These are phyloP conservation scores for Fusarium musae DNA, from an alignment of 2,329 filamentous ascomycete genomes.

Conservation along the genomic window DNA sequence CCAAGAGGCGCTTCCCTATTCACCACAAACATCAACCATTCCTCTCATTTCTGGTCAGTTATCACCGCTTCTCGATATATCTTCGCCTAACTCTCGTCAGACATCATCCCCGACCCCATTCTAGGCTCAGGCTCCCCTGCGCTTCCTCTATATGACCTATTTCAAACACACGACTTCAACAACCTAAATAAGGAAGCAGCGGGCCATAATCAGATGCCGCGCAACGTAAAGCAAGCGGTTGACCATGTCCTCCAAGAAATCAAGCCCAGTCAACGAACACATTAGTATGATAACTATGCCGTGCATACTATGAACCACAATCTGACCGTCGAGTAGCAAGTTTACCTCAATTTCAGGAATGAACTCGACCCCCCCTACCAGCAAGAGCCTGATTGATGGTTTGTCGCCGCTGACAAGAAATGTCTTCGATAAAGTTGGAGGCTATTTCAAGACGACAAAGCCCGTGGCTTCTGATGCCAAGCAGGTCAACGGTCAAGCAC, in stretches of 20 bases:
- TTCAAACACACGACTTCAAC: constrained; percentile 68
- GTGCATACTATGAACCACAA: background rate
- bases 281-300: constrained; percentile 64
- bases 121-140: constrained; percentile 67
- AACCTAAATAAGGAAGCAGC: constrained; percentile 77
- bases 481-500: constrained; percentile 51
- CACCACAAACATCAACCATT: constrained; percentile 82
- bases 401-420: constrained; percentile 61
- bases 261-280: constrained; percentile 74
- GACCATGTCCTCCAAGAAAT: constrained; percentile 81
- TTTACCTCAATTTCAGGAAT: constrained; percentile 55
- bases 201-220: constrained; percentile 67
- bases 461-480: constrained; percentile 45
- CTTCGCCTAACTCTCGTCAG: constrained; percentile 54
- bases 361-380: constrained; percentile 32
- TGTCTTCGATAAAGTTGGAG: constrained; percentile 55
- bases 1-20: constrained; percentile 82
- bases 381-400: constrained; percentile 51
- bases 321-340: constrained; percentile 57
- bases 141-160: constrained; percentile 60
- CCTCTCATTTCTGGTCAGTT: constrained; percentile 78
- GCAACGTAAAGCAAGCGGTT: constrained; percentile 75
- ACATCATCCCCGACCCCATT: constrained; percentile 73
- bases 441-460: constrained; percentile 54
- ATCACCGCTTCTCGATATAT: background rate